These are phyloP conservation scores for Monosporascus sp. DNA, from an alignment of 2,329 filamentous ascomycete species.

Conservation along the genomic window DNA sequence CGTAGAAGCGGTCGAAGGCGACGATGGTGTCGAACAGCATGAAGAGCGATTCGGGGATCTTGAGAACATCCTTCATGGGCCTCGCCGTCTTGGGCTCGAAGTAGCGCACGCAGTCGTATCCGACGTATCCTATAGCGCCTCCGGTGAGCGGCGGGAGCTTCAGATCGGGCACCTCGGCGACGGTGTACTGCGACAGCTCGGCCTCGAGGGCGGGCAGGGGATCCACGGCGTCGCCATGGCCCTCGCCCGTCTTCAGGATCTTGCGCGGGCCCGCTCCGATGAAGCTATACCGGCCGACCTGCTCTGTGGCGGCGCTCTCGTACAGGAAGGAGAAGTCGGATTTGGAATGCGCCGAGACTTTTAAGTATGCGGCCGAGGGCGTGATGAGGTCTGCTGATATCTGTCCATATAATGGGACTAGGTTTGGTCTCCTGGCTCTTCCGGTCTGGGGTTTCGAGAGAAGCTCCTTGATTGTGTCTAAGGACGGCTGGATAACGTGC, in stretches of 20 bases:
- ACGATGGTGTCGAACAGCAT: conserved; percentile 96
- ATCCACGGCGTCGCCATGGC: conserved; percentile 78
- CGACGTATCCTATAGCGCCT: conserved; percentile 92
- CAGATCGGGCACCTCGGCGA: conserved; percentile 77
- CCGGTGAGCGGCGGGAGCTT: conserved; percentile 81
- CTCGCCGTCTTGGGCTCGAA: conserved; percentile 96
- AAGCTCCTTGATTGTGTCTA: conserved; percentile 40
- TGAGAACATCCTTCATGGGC: conserved; percentile 79
- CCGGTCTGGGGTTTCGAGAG: conserved; percentile 30
- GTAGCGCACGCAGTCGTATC: conserved; percentile 95
- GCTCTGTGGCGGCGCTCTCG: conserved; percentile 91
- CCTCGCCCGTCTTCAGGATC: conserved; percentile 79
- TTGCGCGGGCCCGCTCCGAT: conserved; percentile 77
- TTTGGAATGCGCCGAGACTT: conserved; percentile 69
- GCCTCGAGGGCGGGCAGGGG: conserved; percentile 77
- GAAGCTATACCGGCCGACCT: conserved; percentile 92
- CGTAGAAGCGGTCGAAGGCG: conserved; percentile 91
- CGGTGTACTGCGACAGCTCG: conserved; percentile 72
- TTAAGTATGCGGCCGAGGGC: conserved; percentile 91
- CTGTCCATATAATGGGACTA: conserved; percentile 76
- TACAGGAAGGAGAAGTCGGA: conserved; percentile 88
- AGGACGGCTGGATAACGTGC: conserved; percentile 38
- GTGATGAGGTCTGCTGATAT: conserved; percentile 91
- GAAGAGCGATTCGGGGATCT: conserved; percentile 89
- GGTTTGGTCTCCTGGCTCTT: conserved; percentile 50